Evolutionary conservation across 83 land plant genomes (phyloP), one percentile per base, ranked within the genome.

Genomic region (Picea abies): DNA sequence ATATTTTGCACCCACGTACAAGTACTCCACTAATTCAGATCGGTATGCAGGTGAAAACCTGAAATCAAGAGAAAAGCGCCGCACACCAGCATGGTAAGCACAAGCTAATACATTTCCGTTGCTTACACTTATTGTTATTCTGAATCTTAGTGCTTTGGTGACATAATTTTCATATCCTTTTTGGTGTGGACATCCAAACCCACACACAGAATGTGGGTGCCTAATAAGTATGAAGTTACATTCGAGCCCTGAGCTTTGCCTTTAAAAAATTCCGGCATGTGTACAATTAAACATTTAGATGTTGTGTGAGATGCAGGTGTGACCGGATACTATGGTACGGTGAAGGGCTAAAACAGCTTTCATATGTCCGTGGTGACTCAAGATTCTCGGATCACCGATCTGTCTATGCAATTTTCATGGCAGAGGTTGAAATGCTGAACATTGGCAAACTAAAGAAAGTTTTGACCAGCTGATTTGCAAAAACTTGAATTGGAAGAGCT

Each of bases 1-100:
- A 75, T 89, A 26, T 79, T 89, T 89, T 52, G 85, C 89, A n/a
- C 90, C 90, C 16, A 89, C 90, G 1, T 89, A 89, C 82, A 89
- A 89, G 65, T 89, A 89, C 79, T 63, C 76, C 20, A 60, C 56
- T 4, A 83, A 83, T 60, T 83, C 90, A 15, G 90, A 89, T 47
- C 47, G 64, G 20, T 89, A 89, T 65, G 81, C 65, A 3, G 88
- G 84, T 37, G 84, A 80, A 23, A 78, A 65, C 22, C 68, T 81
- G 2, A 87, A 78, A 69, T 79, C 89, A 11, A 85, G 63, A 52
- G 77, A 26, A 47, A 85, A 87, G 78, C 16, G 88, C 26, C 76
- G 89, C 60, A 87, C 89, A 61, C 89, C 89, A 66, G 89, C 89
- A 44, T 87, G 89, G 89, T 87, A 66, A 35, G 11, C 14, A 52